Base-by-base conservation (phyloP, 2,329 filamentous ascomycete species). In the Cadophora sp. region DNA sequence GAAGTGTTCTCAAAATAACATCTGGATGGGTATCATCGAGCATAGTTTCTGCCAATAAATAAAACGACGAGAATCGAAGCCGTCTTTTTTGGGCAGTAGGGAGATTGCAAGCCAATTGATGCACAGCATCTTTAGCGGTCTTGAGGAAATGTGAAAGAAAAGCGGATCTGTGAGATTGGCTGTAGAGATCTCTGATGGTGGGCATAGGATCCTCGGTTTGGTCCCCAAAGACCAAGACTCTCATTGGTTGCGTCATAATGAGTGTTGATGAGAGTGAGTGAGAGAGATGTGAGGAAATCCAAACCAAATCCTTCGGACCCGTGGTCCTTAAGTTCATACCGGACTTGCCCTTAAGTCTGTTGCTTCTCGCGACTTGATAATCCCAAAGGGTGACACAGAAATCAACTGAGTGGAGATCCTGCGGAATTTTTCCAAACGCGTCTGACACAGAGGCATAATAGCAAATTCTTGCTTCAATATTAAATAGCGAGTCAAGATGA, bases 211-310 rank as follows among this genome's bases (percentile, higher is more conserved):
- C 22, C 11, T 50, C 47, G 20, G 47, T 50, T 50, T 50, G 47
- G 47, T 50, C 47, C 16, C 47, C 47, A 50, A 50, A 50, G 47
- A 50, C 1, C 47, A 50, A 50, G n/a, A 50, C 47, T 50, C 22
- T 50, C 47, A 50, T 50, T 50, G 47, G 47, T 50, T 50, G 47
- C 47, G 47, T 22, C 47, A 50, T 50, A 16, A 50, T 50, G 47
- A 27, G 20, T 50, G 47, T 27, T 50, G 47, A 50, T 50, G 22
- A 13, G 9, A 50, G 47, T 50, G 9, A 22, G 47, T 50, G 20
- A 11, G 47, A 50, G 47, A 50, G 47, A 8, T 50, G 20, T 50
- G 20, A 27, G 20, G 22, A 50, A 24, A 24, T 50, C 47, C 8
- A 1, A 50, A 50, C 20, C 3, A 24, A 50, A 14, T 27, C 1